Base-by-base conservation (phyloP, 345 rosid species). In the Orychophragmus violaceus region DNA sequence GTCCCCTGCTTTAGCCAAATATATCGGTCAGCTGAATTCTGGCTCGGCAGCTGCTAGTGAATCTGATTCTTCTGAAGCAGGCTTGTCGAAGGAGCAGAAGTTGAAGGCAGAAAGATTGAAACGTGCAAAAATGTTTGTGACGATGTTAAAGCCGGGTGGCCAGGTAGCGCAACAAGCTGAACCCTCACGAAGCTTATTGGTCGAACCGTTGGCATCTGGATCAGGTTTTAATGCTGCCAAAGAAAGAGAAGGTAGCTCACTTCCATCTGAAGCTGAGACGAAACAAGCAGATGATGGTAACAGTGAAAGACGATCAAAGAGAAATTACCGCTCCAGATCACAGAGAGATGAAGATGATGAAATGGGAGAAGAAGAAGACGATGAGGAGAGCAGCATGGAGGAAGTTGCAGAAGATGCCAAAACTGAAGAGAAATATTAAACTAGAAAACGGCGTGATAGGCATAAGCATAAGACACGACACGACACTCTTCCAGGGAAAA, bases 91-190 rank as follows among this genome's bases (percentile, higher is more conserved):
- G 67, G 97, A 90, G 79, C 84, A 87, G 83, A 85, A 87, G 80
- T 62, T 93, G 66, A 87, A 86, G 80, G 94, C 97, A 25, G 97
- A 90, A 74, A 85, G 98, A 76, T 82, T 93, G 72, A 93, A 80
- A 77, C 91, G 98, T 21, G 98, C 98, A 46, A 93, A 90, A 77
- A 78, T 87, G 88, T 90, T 93, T 73, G 80, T 91, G 48, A 82
- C 97, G 72, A 76, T 82, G 96, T 54, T 93, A 39, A 90, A 82
- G 81, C 64, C 72, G 58, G 83, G 83, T 68, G 77, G 79, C 62
- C 83, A 73, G 36, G 81, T 90, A 2, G 63, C 62, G 10, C 84
- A 80, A 71, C 86, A 82, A 73, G 67, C 77, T 59, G 84, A 82
- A 72, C 16, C 71, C 39, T 54, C 60, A 12, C 76, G 78, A 3